These are phyloP conservation scores for Ogataea nakhonphanomensis DNA, from an alignment of 805 yeast genomes.

Conservation along the genomic window DNA sequence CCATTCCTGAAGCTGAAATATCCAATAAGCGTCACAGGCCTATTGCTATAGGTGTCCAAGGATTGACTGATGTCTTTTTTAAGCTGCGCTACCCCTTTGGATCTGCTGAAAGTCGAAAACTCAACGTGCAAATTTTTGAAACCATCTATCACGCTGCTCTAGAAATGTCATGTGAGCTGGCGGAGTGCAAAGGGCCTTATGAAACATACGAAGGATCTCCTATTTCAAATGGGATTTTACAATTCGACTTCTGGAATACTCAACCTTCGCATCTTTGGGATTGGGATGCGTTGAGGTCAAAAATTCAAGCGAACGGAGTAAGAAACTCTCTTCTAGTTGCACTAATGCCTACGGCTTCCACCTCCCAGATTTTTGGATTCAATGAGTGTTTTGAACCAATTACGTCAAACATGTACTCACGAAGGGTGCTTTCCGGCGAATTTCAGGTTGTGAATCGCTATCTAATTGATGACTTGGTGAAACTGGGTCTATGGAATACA, in stretches of 20 bases:
- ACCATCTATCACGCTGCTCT: slow-evolving; percentile 93
- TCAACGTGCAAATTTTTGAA: slow-evolving; percentile 87
- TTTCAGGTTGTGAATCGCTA: slow-evolving; percentile 90
- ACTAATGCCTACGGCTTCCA: slow-evolving; percentile 98
- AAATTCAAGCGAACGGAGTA: slow-evolving; percentile 61
- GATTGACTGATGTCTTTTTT: slow-evolving; percentile 87
- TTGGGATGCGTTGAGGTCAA: slow-evolving; percentile 69
- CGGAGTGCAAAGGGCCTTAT: slow-evolving; percentile 66
- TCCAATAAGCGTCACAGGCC: slow-evolving; percentile 89
- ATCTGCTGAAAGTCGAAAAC: slow-evolving; percentile 66
- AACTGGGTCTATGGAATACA: slow-evolving; percentile 78
- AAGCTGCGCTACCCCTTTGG: slow-evolving; percentile 82
- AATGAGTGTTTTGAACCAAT: slow-evolving; percentile 96
- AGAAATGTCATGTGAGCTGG: slow-evolving; percentile 83
- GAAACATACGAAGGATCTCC: slow-evolving; percentile 81
- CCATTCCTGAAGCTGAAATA: slow-evolving; percentile 67
- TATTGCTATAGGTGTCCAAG: slow-evolving; percentile 97
- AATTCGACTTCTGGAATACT: slow-evolving; percentile 82
- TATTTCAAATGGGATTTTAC: slow-evolving; percentile 78
- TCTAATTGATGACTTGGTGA: slow-evolving; percentile 75
- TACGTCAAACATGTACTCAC: slow-evolving; percentile 86
- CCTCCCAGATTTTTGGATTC: slow-evolving; percentile 91
- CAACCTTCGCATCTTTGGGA: slow-evolving; percentile 83
- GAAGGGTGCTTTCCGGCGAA: slow-evolving; percentile 92
- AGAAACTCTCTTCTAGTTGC: slow-evolving; percentile 87